phyloP scores from a whole-genome alignment of 108 stramenopile genomes.

The Cyclotella sp. region DNA sequence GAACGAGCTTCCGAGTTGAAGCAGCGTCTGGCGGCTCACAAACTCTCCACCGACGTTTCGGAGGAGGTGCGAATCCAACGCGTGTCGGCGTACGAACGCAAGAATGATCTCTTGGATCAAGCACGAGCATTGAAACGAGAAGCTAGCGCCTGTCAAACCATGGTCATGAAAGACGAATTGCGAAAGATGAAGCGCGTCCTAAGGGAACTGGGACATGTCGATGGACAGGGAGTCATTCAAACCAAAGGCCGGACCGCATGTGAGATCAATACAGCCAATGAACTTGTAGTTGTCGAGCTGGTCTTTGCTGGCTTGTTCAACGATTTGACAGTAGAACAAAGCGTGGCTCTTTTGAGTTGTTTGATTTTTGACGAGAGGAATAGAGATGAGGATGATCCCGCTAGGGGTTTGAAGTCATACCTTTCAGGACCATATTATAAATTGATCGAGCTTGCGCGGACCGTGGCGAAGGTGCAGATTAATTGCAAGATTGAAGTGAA shows the following conservation, averaged over 20 bases:
- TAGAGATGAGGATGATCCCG: conserved; percentile 83
- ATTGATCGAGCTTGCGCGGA: conserved; percentile 81
- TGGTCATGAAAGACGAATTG: conserved; percentile 97
- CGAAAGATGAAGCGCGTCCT: conserved; percentile 96
- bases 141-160: conserved; percentile 78
- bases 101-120: conserved; percentile 69
- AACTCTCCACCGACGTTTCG: conserved; percentile 53
- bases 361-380: conserved; percentile 89
- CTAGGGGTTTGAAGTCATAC: conserved; percentile 75
- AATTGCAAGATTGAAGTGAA: conserved; percentile 91
- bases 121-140: conserved; percentile 76
- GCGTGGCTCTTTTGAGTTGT: conserved; percentile 91
- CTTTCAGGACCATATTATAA: conserved; percentile 81
- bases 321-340: conserved; percentile 91
- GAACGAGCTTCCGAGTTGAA: conserved; percentile 77
- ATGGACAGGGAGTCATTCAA: conserved; percentile 93
- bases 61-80: conserved; percentile 62
- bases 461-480: conserved; percentile 86
- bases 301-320: conserved; percentile 97
- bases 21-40: conserved; percentile 65
- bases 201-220: conserved; percentile 93
- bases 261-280: conserved; percentile 97
- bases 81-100: conserved; percentile 71
- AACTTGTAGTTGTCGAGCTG: conserved; percentile 96
- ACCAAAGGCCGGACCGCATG: conserved; percentile 98